Base-by-base conservation (phyloP, 2,329 filamentous ascomycete genomes). In the Fusarium sp. region DNA sequence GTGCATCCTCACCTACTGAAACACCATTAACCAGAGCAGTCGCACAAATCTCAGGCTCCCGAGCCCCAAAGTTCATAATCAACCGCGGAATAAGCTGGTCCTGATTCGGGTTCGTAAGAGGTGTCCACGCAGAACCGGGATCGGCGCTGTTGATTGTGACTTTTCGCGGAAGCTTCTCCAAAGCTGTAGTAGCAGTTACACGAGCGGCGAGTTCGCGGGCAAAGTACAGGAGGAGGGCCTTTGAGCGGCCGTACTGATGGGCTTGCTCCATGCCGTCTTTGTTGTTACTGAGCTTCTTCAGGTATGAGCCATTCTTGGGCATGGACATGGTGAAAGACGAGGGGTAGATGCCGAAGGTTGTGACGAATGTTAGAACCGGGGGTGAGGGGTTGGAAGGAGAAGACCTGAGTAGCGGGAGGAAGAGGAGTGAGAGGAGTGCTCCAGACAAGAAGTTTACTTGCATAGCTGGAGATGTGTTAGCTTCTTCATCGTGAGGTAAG, bases 71-170 rank as follows among this genome's bases (percentile, higher is more conserved):
- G 59, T 79, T 79, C 76, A 77, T 79, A 30, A 79, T 79, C 46
- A 79, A 44, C 36, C 77, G 69, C 1, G 77, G 77, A 17, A 79
- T 79, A 24, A 79, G 64, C 57, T 77, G 76, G 6, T 65, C 56
- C 51, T 78, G 75, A 60, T 78, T 79, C 0, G 77, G 76, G 20
- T 71, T 73, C 6, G 77, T 79, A 24, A 79, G 76, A 4, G 76
- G 74, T 2, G 77, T 79, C 77, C 77, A 79, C 7, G 77, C 77
- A 0, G 77, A 78, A 0, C 77, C 77, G 2, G 77, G 77, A 39
- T 79, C 77, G 4, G 77, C 77, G 61, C 77, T 79, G 64, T 77
- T 79, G 63, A 79, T 74, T 7, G 77, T 79, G 9, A 79, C 74
- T 12, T 69, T 76, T 45, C 34, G 67, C 7, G 68, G 45, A n/a